A percentile compares a stretch with the other conserved stretches of the same genome.
Conservation (phyloP, 371 early-diverging fungal genomes). For the Cokeromyces recurvatus region DNA sequence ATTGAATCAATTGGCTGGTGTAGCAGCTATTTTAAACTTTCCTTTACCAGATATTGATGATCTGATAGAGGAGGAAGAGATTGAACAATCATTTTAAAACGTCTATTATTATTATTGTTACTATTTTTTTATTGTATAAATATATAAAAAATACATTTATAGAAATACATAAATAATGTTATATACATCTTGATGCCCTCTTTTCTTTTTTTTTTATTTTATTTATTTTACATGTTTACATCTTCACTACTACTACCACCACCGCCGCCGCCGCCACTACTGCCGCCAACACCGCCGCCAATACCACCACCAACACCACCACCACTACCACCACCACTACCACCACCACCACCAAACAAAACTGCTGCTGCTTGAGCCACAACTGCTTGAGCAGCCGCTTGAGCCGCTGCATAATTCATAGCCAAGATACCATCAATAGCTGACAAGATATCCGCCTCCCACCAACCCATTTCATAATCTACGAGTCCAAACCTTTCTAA, state of each 20-base stretch:
- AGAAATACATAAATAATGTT: slow-evolving; percentile 1
- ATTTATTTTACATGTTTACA: slow-evolving; percentile 18
- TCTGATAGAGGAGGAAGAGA: slow-evolving; percentile 45
- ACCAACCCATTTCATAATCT: slow-evolving; percentile 85
- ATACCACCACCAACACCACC: too few species aligned
- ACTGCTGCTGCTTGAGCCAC: slow-evolving; percentile 46
- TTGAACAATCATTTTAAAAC: too few species aligned
- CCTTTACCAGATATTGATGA: slow-evolving; percentile 69
- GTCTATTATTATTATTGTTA: too few species aligned
- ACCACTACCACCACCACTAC: too few species aligned
- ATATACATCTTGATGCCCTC: neutral
- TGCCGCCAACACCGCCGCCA: too few species aligned
- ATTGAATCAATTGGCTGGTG: slow-evolving; percentile 87
- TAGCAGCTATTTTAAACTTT: slow-evolving; percentile 90
- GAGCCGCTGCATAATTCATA: slow-evolving; percentile 47
- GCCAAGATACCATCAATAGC: slow-evolving; percentile 59
- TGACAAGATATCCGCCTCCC: slow-evolving; percentile 77
- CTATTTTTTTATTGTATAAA: too few species aligned
- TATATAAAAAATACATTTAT: neutral
- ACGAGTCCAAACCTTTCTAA: slow-evolving; percentile 75
- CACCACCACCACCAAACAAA: slow-evolving; percentile 35
- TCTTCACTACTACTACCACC: too few species aligned
- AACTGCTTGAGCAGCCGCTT: slow-evolving; percentile 43
- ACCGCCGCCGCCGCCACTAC: too few species aligned
- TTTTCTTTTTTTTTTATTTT: neutral